Evolutionary conservation across 2,329 filamentous ascomycete species (phyloP).

Genomic region (Gnomoniopsis sp.): DNA sequence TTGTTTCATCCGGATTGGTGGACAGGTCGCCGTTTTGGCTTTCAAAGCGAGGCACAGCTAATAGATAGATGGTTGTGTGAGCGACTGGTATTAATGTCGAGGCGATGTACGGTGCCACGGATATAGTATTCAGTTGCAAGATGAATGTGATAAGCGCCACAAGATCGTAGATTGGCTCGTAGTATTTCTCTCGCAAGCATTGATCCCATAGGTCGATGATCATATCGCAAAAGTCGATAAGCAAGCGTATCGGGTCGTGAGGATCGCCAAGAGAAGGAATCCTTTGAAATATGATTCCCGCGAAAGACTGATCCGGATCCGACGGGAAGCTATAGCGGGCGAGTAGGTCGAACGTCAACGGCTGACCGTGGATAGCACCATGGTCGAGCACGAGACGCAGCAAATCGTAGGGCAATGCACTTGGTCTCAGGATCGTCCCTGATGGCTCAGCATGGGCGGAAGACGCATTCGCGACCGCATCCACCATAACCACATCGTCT

Average conservation of each 20-base stretch:
- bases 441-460: background rate
- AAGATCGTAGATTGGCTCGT: conserved; percentile 62
- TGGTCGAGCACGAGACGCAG: conserved; percentile 65
- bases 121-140: conserved; percentile 57
- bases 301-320: conserved; percentile 56
- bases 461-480: background rate
- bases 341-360: conserved; percentile 65
- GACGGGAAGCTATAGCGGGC: conserved; percentile 64
- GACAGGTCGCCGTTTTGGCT: conserved; percentile 46
- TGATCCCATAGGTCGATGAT: conserved; percentile 66
- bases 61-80: conserved; percentile 57
- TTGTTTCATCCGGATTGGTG: conserved; percentile 35
- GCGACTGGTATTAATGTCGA: conserved; percentile 52
- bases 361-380: conserved; percentile 48
- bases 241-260: conserved; percentile 49
- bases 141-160: conserved; percentile 62
- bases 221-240: conserved; percentile 61
- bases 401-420: conserved; percentile 17
- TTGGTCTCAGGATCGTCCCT: conserved; percentile 19
- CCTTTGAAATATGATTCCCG: conserved; percentile 64
- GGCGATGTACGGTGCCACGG: conserved; percentile 57
- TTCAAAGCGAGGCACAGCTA: conserved; percentile 55
- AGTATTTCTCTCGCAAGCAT: conserved; percentile 62
- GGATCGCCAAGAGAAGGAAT: conserved; percentile 55
- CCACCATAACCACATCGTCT: conserved; percentile 32